Conservation (phyloP, 2,329 filamentous ascomycete species). For the Rutstroemia sp. region DNA sequence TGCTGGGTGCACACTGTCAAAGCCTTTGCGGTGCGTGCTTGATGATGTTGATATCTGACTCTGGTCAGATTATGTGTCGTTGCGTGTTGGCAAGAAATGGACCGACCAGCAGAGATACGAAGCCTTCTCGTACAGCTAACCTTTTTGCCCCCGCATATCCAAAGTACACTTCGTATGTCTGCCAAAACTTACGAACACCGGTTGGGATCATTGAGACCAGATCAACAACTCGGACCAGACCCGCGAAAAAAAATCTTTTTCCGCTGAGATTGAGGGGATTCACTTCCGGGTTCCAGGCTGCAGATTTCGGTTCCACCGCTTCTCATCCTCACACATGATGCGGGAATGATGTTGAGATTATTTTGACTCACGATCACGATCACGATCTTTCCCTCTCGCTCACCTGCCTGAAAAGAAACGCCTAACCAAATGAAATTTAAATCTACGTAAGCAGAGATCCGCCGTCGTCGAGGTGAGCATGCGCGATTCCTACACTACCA, state of each 20-base stretch:
- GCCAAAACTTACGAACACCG: background rate
- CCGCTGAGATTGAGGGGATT: background rate
- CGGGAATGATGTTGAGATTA: background rate
- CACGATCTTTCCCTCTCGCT: background rate
- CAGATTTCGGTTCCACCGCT: slow-evolving; percentile 7
- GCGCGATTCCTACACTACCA: slow-evolving; percentile 1
- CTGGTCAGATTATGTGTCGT: background rate
- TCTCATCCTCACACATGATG: background rate
- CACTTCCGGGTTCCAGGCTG: slow-evolving; percentile 7
- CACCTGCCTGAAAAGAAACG: background rate
- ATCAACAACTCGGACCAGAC: too few relatives aligned
- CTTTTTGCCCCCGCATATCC: background rate
- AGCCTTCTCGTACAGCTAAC: background rate
- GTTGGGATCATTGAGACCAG: background rate
- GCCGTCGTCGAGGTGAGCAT: background rate
- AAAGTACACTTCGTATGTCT: background rate
- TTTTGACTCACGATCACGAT: background rate
- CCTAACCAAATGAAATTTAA: background rate
- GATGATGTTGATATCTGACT: slow-evolving; percentile 4
- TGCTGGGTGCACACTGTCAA: background rate
- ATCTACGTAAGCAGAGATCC: slow-evolving; percentile 3
- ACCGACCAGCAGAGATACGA: background rate
- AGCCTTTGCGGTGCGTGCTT: background rate
- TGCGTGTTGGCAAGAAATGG: background rate
- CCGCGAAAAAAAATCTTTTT: background rate